Base-by-base conservation (phyloP, 2,329 filamentous ascomycete genomes). In the Aspergillus texensis region DNA sequence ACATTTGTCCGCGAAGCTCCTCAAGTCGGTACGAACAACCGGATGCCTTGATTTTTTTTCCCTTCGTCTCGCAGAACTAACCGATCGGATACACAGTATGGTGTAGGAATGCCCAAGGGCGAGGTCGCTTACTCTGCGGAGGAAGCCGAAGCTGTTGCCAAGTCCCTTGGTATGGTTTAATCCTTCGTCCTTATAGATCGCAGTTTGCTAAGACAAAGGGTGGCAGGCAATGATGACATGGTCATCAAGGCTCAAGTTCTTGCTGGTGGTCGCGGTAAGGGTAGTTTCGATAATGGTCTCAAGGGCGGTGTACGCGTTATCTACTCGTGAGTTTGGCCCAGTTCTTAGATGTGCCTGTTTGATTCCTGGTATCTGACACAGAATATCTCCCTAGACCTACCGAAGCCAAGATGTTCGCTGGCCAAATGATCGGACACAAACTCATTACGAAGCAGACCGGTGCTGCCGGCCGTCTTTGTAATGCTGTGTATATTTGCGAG, bases 191-290 rank as follows among this genome's bases (percentile, higher is more conserved):
- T 53, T 45, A 34, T 59, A 61, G 60, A 24, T 64, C 54, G 58
- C 58, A 60, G 46, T 57, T 46, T 66, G 62, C 71, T 72, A 67
- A 72, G 62, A 68, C 61, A 59, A 30, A 57, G 61, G 11, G 26
- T 64, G 12, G 24, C 63, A 85, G 91, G 87, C 71, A 87, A 87
- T 74, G 94, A 96, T 78, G 95, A 99, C 81, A 94, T 97, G 89
- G 95, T 99, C 73, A 98, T 99, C 88, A 99, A 99, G 88, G 95
- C 95, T 67, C 95, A 99, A 85, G 95, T 99, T 66, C 91, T 99
- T 68, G 95, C 95, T 67, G 95, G 95, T 83, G 95, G 95, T 70
- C 91, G 95, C 85, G 95, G 95, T 83, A 99, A 99, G 87, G 95
- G 95, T 73, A 90, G 89, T 74, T 99, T 99, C 79, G 93, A 97